Base-by-base conservation (phyloP, 2,329 filamentous ascomycete species). In the Westerdykella aurantiaca region DNA sequence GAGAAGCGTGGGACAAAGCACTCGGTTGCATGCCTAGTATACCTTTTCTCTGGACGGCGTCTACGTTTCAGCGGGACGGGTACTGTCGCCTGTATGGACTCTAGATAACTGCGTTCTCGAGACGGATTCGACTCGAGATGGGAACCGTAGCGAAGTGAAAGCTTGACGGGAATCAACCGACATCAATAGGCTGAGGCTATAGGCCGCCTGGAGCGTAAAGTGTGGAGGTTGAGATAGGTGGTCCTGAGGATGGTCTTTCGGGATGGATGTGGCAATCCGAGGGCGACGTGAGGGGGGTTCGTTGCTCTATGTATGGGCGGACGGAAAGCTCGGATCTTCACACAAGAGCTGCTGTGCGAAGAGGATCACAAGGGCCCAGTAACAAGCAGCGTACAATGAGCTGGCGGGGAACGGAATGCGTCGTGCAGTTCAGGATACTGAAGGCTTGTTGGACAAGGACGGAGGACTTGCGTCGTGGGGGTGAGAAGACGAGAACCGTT, bases 101-200 rank as follows among this genome's bases (percentile, higher is more conserved):
- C 70, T 75, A 48, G 74, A 78, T 33, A 79, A 67, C 61, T 78
- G 75, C 49, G 74, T 71, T 73, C 74, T 77, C 68, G 75, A 77
- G 61, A 78, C 72, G 46, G 74, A 72, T 64, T 72, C 69, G 67
- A 77, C 72, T 71, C 76, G 72, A 72, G 73, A 72, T 52, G 75
- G 75, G 57, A 75, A 77, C 48, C 74, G 73, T 58, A 78, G 63
- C 48, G 73, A 77, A 56, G 73, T 72, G 50, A 74, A 71, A 53
- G 72, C 73, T 67, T 71, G 68, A 64, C 75, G 74, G 64, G 74
- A 64, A 68, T 77, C 74, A 77, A 77, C 75, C 75, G 76, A 78
- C 76, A 79, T 79, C 75, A 76, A 77, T 65, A 49, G 52, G 52
- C 46, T 53, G 51, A 43, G 51, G 52, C 48, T 61, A 42, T 44